These are phyloP conservation scores for Cytospora piceicola DNA, from an alignment of 2,329 filamentous ascomycete genomes.

Conservation along the genomic window DNA sequence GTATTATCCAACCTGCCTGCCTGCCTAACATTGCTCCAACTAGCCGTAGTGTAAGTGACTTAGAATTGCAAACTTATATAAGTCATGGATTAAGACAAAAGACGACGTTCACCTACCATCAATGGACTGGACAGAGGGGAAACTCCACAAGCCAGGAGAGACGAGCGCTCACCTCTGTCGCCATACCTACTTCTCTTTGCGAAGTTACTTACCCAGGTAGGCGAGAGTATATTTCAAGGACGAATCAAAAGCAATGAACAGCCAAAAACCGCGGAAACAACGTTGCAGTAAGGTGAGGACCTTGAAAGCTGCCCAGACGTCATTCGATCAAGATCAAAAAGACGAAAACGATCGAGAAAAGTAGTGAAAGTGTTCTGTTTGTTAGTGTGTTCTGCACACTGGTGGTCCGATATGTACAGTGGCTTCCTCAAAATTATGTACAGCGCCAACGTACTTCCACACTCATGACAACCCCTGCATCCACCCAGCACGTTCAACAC, in stretches of 20 bases:
- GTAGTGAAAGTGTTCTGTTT: conserved; percentile 3
- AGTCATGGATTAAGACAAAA: too few species aligned
- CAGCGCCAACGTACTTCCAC: neutral
- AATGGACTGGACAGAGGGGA: neutral
- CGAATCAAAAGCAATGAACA: neutral
- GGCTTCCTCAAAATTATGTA: conserved; percentile 17
- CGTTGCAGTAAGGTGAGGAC: neutral
- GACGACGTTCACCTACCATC: neutral
- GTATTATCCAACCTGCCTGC: too few species aligned
- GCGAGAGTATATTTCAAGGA: neutral
- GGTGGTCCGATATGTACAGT: neutral
- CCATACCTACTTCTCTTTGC: neutral
- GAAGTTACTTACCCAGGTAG: neutral
- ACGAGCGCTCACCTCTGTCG: neutral
- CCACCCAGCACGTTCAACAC: neutral
- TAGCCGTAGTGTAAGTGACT: too few species aligned
- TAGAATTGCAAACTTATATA: too few species aligned
- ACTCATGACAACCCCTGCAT: neutral
- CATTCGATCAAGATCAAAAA: neutral
- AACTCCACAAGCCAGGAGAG: neutral
- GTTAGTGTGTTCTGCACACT: conserved; percentile 12
- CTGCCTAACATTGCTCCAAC: too few species aligned
- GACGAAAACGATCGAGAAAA: neutral
- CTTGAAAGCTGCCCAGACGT: neutral
- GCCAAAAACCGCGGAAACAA: neutral